Evolutionary conservation across 2,329 filamentous ascomycete species (phyloP).

Genomic region (Colletotrichum salicis): DNA sequence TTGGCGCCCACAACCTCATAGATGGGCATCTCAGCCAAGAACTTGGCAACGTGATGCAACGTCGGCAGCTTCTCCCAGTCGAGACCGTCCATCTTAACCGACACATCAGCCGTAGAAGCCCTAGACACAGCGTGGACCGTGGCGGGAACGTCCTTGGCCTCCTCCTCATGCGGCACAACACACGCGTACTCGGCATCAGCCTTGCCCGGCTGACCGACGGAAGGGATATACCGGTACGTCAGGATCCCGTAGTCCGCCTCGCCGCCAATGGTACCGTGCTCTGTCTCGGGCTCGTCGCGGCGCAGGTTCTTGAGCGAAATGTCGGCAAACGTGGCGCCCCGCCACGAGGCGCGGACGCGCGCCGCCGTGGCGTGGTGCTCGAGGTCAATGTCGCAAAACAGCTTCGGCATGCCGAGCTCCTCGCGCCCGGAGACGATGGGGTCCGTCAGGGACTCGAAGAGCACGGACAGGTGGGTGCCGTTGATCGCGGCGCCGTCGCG

Average conservation of each 20-base stretch:
- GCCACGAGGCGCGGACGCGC: conserved; percentile 54
- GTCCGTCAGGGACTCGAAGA: conserved; percentile 69
- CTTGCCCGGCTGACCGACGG: conserved; percentile 60
- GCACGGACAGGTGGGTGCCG: conserved; percentile 65
- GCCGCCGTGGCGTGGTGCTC: conserved; percentile 42
- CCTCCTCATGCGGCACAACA: conserved; percentile 49
- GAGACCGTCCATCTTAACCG: conserved; percentile 59
- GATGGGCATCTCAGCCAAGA: conserved; percentile 65
- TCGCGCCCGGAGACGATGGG: conserved; percentile 69
- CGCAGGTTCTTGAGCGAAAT: conserved; percentile 49
- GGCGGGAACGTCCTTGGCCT: conserved; percentile 44
- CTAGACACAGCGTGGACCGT: conserved; percentile 47
- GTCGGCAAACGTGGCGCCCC: conserved; percentile 52
- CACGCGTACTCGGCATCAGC: conserved; percentile 65
- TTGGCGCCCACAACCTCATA: conserved; percentile 66
- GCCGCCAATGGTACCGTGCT: conserved; percentile 38
- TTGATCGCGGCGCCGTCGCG: conserved; percentile 57
- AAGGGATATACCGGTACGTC: conserved; percentile 68
- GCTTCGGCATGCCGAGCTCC: conserved; percentile 71
- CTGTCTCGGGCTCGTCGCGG: conserved; percentile 39
- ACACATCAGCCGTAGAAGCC: conserved; percentile 48
- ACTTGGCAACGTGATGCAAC: conserved; percentile 65
- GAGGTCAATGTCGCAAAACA: conserved; percentile 63
- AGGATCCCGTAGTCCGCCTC: conserved; percentile 58
- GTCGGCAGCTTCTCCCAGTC: conserved; percentile 68